Evolutionary conservation across 2,329 filamentous ascomycete species (phyloP).

Genomic region (Fonsecaea monophora): DNA sequence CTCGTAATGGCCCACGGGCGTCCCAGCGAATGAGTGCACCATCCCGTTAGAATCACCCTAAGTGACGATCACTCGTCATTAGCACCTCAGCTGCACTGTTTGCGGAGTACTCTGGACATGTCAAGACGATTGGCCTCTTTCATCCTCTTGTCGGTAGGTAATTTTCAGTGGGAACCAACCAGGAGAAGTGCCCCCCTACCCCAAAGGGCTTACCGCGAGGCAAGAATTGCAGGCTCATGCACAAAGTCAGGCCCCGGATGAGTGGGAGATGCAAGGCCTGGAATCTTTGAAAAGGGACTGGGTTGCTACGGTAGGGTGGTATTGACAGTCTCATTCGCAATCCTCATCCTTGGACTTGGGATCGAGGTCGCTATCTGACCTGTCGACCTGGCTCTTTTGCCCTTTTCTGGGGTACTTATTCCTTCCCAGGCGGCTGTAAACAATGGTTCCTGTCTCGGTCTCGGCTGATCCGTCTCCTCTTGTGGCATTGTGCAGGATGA

Average conservation of each 20-base stretch:
- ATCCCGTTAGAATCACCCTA: background rate
- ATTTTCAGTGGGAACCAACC: background rate
- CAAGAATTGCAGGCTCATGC: background rate
- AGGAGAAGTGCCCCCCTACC: background rate
- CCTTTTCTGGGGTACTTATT: slow-evolving; percentile 12
- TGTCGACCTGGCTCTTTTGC: slow-evolving; percentile 7
- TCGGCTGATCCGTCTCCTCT: background rate
- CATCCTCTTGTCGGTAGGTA: background rate
- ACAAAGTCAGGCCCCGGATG: background rate
- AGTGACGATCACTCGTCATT: background rate
- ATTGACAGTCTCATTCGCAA: slow-evolving; percentile 4
- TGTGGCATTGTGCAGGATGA: background rate
- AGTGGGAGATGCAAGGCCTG: background rate
- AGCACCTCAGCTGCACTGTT: background rate
- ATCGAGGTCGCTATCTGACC: background rate
- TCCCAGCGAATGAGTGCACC: background rate
- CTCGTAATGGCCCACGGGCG: too few relatives aligned
- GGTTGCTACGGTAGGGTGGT: background rate
- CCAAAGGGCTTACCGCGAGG: background rate
- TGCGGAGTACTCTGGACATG: background rate
- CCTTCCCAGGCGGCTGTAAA: background rate
- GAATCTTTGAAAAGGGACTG: background rate
- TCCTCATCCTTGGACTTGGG: background rate
- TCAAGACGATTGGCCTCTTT: background rate
- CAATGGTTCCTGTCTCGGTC: background rate